phyloP scores from a whole-genome alignment of 2,329 filamentous ascomycete species.

The Magnaporthiopsis incrustans region DNA sequence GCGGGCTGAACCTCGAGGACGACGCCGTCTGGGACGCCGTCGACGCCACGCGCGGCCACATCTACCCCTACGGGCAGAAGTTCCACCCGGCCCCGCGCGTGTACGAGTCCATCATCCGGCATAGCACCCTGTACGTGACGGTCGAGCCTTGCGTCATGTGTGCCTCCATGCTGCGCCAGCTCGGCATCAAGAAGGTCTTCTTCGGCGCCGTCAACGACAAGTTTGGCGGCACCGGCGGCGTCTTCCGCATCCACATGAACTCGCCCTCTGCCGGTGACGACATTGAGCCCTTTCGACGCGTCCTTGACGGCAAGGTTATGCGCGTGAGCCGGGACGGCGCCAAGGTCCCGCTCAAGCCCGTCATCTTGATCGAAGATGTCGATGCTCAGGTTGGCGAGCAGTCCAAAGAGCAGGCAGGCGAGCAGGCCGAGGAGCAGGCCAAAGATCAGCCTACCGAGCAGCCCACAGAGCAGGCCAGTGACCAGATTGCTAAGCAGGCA shows the following conservation, averaged over 20 bases:
- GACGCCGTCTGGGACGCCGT: constrained; percentile 39
- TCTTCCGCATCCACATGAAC: constrained; percentile 73
- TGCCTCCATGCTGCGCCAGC: constrained; percentile 82
- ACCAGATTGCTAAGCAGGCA: background rate
- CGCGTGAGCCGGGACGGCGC: constrained; percentile 7
- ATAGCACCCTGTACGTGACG: constrained; percentile 83
- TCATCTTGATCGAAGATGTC: background rate
- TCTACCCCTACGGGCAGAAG: constrained; percentile 56
- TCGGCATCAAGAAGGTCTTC: constrained; percentile 81
- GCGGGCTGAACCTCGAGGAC: constrained; percentile 22
- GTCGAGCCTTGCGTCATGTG: constrained; percentile 99
- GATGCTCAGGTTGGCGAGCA: background rate
- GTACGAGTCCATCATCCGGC: constrained; percentile 58
- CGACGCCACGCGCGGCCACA: constrained; percentile 44
- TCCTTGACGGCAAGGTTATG: constrained; percentile 8
- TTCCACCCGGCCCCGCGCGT: constrained; percentile 48
- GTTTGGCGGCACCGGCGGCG: constrained; percentile 92
- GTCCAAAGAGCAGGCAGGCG: too few species aligned
- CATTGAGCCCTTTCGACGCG: constrained; percentile 1
- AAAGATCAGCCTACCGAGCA: background rate
- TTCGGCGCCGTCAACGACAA: constrained; percentile 95
- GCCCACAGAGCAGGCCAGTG: too few species aligned
- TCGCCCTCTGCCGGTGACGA: constrained; percentile 27
- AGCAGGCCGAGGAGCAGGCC: background rate
- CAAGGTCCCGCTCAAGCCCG: background rate